These are phyloP conservation scores for Rubia tinctorum DNA, from an alignment of 305 asterid genomes.

Conservation along the genomic window DNA sequence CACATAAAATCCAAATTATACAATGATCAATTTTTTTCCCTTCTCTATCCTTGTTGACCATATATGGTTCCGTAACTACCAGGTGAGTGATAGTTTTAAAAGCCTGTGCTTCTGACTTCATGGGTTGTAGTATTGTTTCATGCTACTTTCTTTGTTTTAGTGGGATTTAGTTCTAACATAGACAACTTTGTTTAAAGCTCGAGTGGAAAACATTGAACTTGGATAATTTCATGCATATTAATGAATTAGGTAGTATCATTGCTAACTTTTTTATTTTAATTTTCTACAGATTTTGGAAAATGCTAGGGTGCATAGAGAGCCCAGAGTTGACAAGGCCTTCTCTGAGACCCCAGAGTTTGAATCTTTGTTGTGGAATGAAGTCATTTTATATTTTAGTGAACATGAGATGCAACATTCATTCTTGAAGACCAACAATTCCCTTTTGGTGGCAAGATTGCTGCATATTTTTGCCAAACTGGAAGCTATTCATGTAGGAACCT, in stretches of 20 bases:
- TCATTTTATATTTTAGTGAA: conserved; percentile 32
- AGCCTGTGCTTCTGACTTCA: neutral
- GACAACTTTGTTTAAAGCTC: too few relatives aligned
- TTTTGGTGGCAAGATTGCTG: conserved; percentile 29
- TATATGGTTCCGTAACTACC: conserved; percentile 95
- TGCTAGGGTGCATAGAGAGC: conserved; percentile 29
- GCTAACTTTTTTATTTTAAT: too few relatives aligned
- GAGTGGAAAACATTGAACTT: too few relatives aligned
- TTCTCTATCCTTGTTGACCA: conserved; percentile 88
- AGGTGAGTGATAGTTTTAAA: conserved; percentile 40
- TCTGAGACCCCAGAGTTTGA: conserved; percentile 18
- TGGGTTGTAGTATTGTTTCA: too few relatives aligned
- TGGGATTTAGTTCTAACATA: too few relatives aligned
- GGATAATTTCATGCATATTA: too few relatives aligned
- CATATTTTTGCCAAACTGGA: conserved; percentile 39
- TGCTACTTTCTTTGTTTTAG: too few relatives aligned
- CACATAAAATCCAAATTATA: conserved; percentile 92
- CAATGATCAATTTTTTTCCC: conserved; percentile 73
- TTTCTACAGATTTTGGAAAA: conserved; percentile 11
- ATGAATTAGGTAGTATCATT: too few relatives aligned
- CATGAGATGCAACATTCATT: conserved; percentile 25
- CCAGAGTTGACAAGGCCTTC: conserved; percentile 22
- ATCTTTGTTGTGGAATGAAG: conserved; percentile 39
- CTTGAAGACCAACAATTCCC: conserved; percentile 23
- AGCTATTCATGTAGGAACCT: conserved; percentile 27